A percentile compares a stretch with the other conserved stretches of the same genome.
Conservation (phyloP, 2,329 filamentous ascomycete genomes). For the Phaeosphaeriaceae sp. region DNA sequence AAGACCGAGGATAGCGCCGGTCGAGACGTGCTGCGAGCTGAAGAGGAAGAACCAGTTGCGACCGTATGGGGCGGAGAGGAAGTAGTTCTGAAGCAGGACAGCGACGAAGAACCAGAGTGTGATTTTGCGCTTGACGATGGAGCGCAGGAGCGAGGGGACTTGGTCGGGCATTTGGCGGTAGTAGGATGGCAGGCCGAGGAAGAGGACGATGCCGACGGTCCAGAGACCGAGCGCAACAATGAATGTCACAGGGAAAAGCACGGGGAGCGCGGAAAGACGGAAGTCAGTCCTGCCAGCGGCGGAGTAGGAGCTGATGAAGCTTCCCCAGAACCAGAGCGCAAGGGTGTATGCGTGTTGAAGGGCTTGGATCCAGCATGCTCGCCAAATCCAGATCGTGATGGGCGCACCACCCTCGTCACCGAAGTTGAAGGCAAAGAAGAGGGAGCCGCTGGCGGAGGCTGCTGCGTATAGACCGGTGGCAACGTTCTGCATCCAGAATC, state of each 20-base stretch:
- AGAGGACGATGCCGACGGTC: neutral
- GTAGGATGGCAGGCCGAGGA: slow-evolving; percentile 1
- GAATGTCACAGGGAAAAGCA: neutral
- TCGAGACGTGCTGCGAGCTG: slow-evolving; percentile 1
- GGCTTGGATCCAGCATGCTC: neutral
- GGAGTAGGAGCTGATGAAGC: slow-evolving; percentile 1
- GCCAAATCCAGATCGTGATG: neutral
- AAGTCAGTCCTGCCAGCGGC: neutral
- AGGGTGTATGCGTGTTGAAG: neutral
- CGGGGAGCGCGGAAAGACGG: neutral
- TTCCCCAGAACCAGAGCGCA: neutral
- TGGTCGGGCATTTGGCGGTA: slow-evolving; percentile 1
- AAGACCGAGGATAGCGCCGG: neutral
- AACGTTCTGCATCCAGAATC: neutral
- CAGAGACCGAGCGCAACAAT: neutral
- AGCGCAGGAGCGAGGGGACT: neutral
- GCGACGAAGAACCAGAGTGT: neutral
- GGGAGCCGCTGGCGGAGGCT: neutral
- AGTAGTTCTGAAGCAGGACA: neutral
- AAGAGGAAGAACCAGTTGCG: slow-evolving; percentile 1
- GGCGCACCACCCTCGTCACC: neutral
- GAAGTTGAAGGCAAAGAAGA: neutral
- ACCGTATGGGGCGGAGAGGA: neutral
- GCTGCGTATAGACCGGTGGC: neutral
- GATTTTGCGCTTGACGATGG: neutral